Base-by-base conservation (phyloP, 768 basidiomycete species). In the Tulasnella sp. region DNA sequence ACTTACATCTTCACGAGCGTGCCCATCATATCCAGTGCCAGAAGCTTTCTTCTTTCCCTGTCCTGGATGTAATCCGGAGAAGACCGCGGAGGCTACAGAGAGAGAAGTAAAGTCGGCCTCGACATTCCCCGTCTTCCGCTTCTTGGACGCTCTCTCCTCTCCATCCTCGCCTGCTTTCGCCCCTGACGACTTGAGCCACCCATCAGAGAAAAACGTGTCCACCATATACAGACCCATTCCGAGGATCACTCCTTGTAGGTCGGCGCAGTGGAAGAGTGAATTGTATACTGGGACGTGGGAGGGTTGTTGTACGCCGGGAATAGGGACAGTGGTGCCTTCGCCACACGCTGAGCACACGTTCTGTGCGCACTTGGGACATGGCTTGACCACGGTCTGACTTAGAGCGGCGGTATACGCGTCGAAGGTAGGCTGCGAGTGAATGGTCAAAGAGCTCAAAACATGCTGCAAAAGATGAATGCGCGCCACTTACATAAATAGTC, bases 221-320 rank as follows among this genome's bases (percentile, higher is more conserved):
- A 95, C 77, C 82, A 90, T 90, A 34, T 81, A 81, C 45, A 95
- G 78, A 8, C 94, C 93, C 41, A 95, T 78, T n/a, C 93, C 94
- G 4, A 97, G 75, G 64, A 96, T 83, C 13, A 89, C 81, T 41
- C 93, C 94, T 72, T 96, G 87, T 34, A 95, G 69, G 67, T 89
- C 87, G 4, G 88, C 79, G 70, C 93, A 96, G 72, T 96, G 93
- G 68, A 94, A 89, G 60, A 95, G 72, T 11, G 78, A 77, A 56
- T 80, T 78, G 47, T 81, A 79, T 27, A 73, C 71, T 8, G 74
- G 69, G 34, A 75, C 69, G 34, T 73, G 71, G 2, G 63, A 51
- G 10, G 63, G 44, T 27, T 73, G 76, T 66, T 76, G 71, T 64
- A 73, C 79, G 51, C 74, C 73, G 24, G 70, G 56, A n/a, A 54